phyloP scores from a whole-genome alignment of 352 stramenopile species.

The Phytophthora syringae region DNA sequence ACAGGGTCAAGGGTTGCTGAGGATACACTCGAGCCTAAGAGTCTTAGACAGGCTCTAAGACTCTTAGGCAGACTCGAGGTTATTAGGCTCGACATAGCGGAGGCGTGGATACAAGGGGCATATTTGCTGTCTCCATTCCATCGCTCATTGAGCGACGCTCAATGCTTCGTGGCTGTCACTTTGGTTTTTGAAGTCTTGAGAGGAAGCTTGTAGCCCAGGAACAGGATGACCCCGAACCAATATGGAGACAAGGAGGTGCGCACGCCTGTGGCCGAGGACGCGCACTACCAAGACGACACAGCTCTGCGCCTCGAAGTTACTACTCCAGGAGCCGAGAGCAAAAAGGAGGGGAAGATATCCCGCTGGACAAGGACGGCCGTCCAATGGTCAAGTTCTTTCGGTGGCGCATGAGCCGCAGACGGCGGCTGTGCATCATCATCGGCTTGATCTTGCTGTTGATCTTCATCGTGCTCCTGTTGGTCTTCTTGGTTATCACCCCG shows the following conservation, averaged over 20 bases:
- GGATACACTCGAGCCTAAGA: not conserved
- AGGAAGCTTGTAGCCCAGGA: not conserved
- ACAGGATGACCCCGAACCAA: slow-evolving; percentile 22
- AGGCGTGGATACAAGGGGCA: slow-evolving; percentile 21
- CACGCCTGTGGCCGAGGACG: slow-evolving; percentile 29
- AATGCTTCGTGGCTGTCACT: slow-evolving; percentile 12
- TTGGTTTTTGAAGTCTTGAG: slow-evolving; percentile 11
- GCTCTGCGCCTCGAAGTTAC: slow-evolving; percentile 23
- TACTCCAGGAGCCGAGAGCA: slow-evolving; percentile 16
- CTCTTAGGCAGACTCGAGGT: too few species aligned
- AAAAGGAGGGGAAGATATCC: slow-evolving; percentile 25
- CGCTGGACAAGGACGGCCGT: slow-evolving; percentile 19
- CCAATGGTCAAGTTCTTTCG: slow-evolving; percentile 52
- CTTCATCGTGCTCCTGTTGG: slow-evolving; percentile 53
- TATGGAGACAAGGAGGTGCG: slow-evolving; percentile 34
- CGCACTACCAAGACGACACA: slow-evolving; percentile 24
- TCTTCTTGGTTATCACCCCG: slow-evolving; percentile 59
- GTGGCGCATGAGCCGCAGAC: slow-evolving; percentile 56
- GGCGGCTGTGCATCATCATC: slow-evolving; percentile 41
- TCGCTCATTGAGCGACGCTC: not conserved
- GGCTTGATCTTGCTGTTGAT: slow-evolving; percentile 43
- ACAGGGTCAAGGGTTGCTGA: not conserved
- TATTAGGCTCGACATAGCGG: slow-evolving; percentile 12
- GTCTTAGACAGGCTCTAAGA: too few species aligned
- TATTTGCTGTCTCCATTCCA: not conserved